Percentiles rank a stretch among this genome's conserved stretches.
Conservation (phyloP, 306 rosid species). For the Astragalus glycyphyllos region DNA sequence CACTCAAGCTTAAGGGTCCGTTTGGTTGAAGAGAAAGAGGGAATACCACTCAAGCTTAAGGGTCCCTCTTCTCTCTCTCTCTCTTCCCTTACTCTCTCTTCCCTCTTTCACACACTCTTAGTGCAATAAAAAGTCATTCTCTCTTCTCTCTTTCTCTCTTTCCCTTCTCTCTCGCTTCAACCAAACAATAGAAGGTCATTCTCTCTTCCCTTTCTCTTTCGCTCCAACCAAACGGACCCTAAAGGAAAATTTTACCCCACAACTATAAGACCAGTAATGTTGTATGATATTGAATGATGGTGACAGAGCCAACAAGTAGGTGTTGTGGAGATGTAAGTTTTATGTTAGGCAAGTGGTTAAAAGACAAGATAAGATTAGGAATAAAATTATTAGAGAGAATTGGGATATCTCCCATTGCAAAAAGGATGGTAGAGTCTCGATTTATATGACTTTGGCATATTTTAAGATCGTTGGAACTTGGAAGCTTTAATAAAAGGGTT, state of each 20-base stretch:
- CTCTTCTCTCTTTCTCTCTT: too few relatives aligned
- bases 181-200: too few relatives aligned
- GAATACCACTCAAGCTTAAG: too few relatives aligned
- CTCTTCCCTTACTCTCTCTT: too few relatives aligned
- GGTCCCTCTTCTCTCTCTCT: too few relatives aligned
- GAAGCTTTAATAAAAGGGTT: neutral
- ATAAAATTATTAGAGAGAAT: conserved; percentile 1
- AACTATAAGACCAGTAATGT: neutral
- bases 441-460: neutral
- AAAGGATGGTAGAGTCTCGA: conserved; percentile 3
- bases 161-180: too few relatives aligned
- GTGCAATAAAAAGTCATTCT: too few relatives aligned
- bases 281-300: neutral
- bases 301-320: neutral
- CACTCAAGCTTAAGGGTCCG: conserved; percentile 1
- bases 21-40: too few relatives aligned
- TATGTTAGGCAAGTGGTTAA: neutral
- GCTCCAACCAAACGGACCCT: too few relatives aligned
- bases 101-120: too few relatives aligned
- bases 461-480: neutral
- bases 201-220: too few relatives aligned
- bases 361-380: conserved; percentile 4
- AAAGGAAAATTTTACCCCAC: neutral
- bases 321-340: neutral
- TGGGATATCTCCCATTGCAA: neutral